Evolutionary conservation across 164 flowering plant genomes (phyloP).

Genomic region (Vitis cinerea): DNA sequence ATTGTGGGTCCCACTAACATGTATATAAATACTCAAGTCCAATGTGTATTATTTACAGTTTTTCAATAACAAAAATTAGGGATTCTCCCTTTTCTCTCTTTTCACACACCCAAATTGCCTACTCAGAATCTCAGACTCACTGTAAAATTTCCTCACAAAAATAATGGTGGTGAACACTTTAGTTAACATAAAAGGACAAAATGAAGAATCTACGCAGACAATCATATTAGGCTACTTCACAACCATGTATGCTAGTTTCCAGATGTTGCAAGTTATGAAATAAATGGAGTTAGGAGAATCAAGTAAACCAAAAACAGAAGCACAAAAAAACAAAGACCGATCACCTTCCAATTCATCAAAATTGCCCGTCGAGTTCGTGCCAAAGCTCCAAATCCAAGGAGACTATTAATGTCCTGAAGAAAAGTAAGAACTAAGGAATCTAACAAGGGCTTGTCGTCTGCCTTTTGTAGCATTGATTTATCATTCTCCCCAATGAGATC

Average conservation of each 20-base stretch:
- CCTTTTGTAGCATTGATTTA: constrained; percentile 13
- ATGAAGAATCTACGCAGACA: no score
- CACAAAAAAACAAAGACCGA: constrained; percentile 8
- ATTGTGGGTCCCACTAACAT: no score
- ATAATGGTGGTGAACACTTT: no score
- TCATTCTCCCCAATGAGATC: constrained; percentile 27
- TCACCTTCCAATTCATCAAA: constrained; percentile 86
- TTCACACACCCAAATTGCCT: constrained; percentile 10
- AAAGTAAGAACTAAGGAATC: constrained; percentile 57
- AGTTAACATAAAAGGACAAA: no score
- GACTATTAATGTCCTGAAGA: constrained; percentile 57
- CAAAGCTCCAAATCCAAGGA: constrained; percentile 53
- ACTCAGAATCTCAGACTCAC: constrained; percentile 16
- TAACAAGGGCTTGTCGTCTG: constrained; percentile 31
- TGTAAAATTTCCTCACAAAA: not conserved
- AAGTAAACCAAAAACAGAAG: not conserved
- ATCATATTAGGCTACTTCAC: no score
- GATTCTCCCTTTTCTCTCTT: no score
- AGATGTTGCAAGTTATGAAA: not conserved
- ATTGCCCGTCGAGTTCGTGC: constrained; percentile 71
- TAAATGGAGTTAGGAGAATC: not conserved
- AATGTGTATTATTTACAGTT: no score
- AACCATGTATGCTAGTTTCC: no score
- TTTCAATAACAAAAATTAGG: no score
- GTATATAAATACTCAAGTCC: no score